These are phyloP conservation scores for Neoboletus brunneissimus DNA, from an alignment of 768 basidiomycete species.

Conservation along the genomic window DNA sequence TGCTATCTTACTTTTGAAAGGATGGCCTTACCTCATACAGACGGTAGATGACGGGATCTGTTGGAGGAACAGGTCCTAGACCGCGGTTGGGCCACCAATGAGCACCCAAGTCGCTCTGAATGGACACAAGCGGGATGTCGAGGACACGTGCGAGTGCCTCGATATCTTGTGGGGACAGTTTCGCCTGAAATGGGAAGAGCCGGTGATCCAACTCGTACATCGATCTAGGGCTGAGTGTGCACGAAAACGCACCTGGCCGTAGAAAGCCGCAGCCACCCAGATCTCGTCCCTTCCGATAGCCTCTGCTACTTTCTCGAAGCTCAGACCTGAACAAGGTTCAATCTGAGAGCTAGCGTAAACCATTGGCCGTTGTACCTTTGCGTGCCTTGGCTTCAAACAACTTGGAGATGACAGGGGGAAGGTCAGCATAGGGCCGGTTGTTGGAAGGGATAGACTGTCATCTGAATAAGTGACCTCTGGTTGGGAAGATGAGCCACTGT, in stretches of 20 bases:
- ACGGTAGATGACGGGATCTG: constrained; percentile 78
- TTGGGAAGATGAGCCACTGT: not conserved
- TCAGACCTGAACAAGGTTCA: constrained; percentile 43
- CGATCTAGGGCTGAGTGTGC: not conserved
- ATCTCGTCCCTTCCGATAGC: constrained; percentile 71
- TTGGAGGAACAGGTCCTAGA: constrained; percentile 67
- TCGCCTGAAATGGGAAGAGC: constrained; percentile 48
- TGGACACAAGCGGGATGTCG: constrained; percentile 39
- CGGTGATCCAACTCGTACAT: not conserved
- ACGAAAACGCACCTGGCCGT: constrained; percentile 58
- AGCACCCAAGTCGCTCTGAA: constrained; percentile 49
- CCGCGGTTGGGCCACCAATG: constrained; percentile 76
- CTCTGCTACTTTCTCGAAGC: constrained; percentile 68
- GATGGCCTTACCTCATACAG: constrained; percentile 61
- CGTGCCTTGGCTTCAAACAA: constrained; percentile 67
- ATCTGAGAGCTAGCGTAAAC: not conserved
- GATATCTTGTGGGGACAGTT: constrained; percentile 61
- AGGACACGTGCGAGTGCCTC: constrained; percentile 48
- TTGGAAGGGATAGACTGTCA: constrained; percentile 41
- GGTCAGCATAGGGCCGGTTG: constrained; percentile 45
- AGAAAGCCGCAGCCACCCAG: constrained; percentile 81
- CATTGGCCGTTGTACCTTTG: constrained; percentile 43
- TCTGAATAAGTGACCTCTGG: not conserved
- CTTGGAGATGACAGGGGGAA: constrained; percentile 47
- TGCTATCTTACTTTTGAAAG: not conserved